Evolutionary conservation across 1,139 yeast species (phyloP).

Genomic region (Insectozyma bohioensis): DNA sequence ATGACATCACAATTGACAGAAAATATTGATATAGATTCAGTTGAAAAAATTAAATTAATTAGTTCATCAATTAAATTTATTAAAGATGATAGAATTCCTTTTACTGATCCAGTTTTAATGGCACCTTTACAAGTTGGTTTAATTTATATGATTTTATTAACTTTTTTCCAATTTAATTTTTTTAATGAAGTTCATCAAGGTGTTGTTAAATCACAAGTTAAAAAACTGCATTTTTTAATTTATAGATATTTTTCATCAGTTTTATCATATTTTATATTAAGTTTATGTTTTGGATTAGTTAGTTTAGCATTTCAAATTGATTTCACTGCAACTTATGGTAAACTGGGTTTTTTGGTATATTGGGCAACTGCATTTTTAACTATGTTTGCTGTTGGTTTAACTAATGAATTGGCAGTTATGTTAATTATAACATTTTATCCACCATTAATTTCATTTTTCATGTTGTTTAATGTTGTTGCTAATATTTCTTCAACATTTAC

Average conservation of each 20-base stretch:
- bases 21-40: conserved; percentile 12
- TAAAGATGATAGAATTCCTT: conserved; percentile 51
- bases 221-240: conserved; percentile 26
- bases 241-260: conserved; percentile 33
- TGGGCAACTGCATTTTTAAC: conserved; percentile 45
- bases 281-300: conserved; percentile 40
- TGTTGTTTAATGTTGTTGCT: conserved; percentile 40
- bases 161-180: conserved; percentile 57
- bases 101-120: conserved; percentile 45
- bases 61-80: conserved; percentile 38
- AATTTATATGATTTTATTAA: conserved; percentile 69
- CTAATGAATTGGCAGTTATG: conserved; percentile 41
- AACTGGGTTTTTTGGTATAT: conserved; percentile 42
- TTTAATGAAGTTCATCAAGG: conserved; percentile 53
- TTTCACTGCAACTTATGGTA: conserved; percentile 38
- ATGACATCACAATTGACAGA: conserved; percentile 4
- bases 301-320: conserved; percentile 46
- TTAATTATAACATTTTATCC: conserved; percentile 30
- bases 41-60: conserved; percentile 20
- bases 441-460: conserved; percentile 45
- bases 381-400: conserved; percentile 44
- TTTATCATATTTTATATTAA: conserved; percentile 33
- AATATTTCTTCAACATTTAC: conserved; percentile 41
- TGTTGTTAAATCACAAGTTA: conserved; percentile 36
- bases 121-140: conserved; percentile 78